Evolutionary conservation across 2,329 filamentous ascomycete genomes (phyloP), one percentile per base, ranked within the genome.

Genomic region (Celoporthe dispersa): DNA sequence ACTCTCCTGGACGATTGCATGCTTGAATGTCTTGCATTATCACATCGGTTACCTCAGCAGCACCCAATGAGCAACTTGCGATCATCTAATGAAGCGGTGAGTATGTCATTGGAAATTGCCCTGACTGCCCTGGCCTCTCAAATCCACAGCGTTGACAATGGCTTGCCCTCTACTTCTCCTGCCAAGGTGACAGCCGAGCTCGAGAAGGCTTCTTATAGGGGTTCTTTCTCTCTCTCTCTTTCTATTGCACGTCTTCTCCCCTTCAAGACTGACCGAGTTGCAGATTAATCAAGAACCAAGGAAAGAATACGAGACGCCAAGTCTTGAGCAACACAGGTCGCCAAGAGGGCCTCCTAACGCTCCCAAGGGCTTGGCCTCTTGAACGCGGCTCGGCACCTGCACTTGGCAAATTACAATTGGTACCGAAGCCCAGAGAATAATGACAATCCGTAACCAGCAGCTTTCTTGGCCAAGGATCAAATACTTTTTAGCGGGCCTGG

Each of bases 281-380:
- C 53, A 57, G 25, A 57, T 33, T 14, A 33, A 57, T 2, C 8
- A 28, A 57, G 25, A 31, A 57, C 8, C 25, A 35, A 25, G 44
- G 44, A 12, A 28, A 31, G 28, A 65, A 65, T 53, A 66, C 64
- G 64, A 66, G 64, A 25, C 25, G 48, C 64, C 64, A 66, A 66
- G 64, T 35, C 19, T 11, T 37, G 31, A 12, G 14, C 31, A 60
- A 37, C 22, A 25, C 7, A 37, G 9, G 9, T 57, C 9, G 51
- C 53, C 51, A 57, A 57, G 48, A 41, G 64, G 25, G 48, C 33
- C 37, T 53, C n/a, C 51, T 25, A 41, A 39, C 22, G 9, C 22
- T 57, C 16, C 64, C 64, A 66, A 66, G 64, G 35, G 64, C 64
- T 66, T 66, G 64, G 64, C 64, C 39, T 57, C 28, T n/a, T 35